Evolutionary conservation across 1,284 basidiomycete species (phyloP).

Genomic region (Dichomitus squalens): DNA sequence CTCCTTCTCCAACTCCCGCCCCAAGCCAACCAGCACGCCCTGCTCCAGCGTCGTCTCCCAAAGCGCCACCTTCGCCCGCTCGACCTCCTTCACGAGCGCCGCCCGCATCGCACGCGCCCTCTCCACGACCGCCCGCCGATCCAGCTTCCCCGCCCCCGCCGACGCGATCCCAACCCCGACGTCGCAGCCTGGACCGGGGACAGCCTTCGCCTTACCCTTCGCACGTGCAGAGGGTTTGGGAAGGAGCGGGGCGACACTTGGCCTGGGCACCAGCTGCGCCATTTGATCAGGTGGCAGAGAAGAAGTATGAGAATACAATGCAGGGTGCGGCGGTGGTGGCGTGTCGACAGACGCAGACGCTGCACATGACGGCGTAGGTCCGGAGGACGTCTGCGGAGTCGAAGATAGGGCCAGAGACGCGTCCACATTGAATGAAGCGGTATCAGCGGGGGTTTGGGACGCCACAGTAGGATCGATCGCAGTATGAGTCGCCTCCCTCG

Average conservation of each 20-base stretch:
- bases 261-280: background rate
- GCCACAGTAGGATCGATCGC: background rate
- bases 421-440: background rate
- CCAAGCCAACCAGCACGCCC: constrained; percentile 60
- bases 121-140: constrained; percentile 24
- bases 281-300: no score
- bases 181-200: constrained; percentile 4
- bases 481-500: background rate
- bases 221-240: constrained; percentile 3
- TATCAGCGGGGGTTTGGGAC: background rate
- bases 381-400: background rate
- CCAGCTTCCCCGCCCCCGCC: constrained; percentile 3
- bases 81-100: constrained; percentile 57
- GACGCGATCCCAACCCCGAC: constrained; percentile 1
- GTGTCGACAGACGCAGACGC: background rate
- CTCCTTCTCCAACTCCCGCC: constrained; percentile 36
- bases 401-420: background rate
- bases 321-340: background rate
- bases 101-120: constrained; percentile 54
- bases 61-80: constrained; percentile 60
- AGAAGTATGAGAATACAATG: background rate
- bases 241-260: background rate
- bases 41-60: constrained; percentile 79
- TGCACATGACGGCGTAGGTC: background rate
- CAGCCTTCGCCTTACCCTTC: constrained; percentile 20